These are phyloP conservation scores for Starmerella tilneyi DNA, from an alignment of 805 yeast genomes.

Conservation along the genomic window DNA sequence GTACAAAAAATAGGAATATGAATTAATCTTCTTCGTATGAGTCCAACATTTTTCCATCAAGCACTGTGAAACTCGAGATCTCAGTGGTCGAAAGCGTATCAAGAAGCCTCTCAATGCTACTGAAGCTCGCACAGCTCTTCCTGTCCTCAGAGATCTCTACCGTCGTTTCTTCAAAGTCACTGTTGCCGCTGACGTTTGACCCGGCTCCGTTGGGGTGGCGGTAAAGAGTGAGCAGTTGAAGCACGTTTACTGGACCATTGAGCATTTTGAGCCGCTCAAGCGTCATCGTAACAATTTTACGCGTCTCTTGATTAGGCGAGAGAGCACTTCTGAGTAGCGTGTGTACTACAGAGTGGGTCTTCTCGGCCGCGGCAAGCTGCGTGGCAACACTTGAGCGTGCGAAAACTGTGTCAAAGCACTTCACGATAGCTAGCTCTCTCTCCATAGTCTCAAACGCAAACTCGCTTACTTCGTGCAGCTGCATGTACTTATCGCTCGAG, in stretches of 20 bases:
- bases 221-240: neutral
- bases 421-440: slow-evolving; percentile 4
- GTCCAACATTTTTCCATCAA: no score
- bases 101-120: no score
- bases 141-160: no score
- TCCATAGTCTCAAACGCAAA: neutral
- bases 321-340: neutral
- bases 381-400: slow-evolving; percentile 1
- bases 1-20: no score
- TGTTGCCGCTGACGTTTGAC: no score
- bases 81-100: no score
- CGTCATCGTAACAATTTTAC: neutral
- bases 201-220: neutral
- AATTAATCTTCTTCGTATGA: no score
- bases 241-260: neutral
- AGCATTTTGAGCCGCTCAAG: neutral
- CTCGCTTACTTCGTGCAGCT: neutral
- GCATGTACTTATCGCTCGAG: neutral
- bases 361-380: neutral
- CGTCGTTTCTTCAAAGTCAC: no score
- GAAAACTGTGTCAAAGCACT: neutral
- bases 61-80: no score
- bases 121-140: no score
- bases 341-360: neutral
- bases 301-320: slow-evolving; percentile 1